These are phyloP conservation scores for Boletellus deceptivus DNA, from an alignment of 1,284 basidiomycete genomes.

Conservation along the genomic window DNA sequence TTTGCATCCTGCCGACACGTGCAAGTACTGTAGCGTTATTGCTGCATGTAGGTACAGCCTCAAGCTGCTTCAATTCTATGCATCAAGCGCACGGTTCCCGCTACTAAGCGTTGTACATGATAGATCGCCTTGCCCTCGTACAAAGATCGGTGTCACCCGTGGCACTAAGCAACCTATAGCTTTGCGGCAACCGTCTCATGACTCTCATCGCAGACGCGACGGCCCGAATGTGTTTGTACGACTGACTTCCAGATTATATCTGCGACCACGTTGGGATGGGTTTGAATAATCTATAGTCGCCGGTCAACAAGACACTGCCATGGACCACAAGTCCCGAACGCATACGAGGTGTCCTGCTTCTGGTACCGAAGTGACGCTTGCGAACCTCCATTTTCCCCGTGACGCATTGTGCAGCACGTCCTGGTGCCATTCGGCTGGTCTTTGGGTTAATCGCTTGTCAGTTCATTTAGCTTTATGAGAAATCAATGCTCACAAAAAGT, in stretches of 20 bases:
- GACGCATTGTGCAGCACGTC: background rate
- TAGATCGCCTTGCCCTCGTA: too few relatives aligned
- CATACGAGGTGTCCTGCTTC: slow-evolving; percentile 7
- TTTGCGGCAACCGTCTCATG: background rate
- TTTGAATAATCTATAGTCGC: background rate
- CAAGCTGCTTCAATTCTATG: too few relatives aligned
- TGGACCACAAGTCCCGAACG: background rate
- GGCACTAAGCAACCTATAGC: background rate
- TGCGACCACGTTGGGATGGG: background rate
- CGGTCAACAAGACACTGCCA: background rate
- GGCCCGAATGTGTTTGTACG: background rate
- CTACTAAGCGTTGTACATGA: too few relatives aligned
- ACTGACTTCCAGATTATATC: background rate
- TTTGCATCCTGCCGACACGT: slow-evolving; percentile 4
- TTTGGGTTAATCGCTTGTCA: background rate
- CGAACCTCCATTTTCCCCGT: background rate
- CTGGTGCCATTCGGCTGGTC: background rate
- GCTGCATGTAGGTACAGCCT: too few relatives aligned
- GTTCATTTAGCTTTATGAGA: background rate
- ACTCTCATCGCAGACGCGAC: background rate
- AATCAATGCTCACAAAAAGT: background rate
- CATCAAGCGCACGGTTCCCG: too few relatives aligned
- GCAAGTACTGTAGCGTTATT: too few relatives aligned
- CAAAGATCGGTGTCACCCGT: too few relatives aligned
- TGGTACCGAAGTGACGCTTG: background rate